Conservation (phyloP, 139 green algal genomes). For the Micractinium conductrix region DNA sequence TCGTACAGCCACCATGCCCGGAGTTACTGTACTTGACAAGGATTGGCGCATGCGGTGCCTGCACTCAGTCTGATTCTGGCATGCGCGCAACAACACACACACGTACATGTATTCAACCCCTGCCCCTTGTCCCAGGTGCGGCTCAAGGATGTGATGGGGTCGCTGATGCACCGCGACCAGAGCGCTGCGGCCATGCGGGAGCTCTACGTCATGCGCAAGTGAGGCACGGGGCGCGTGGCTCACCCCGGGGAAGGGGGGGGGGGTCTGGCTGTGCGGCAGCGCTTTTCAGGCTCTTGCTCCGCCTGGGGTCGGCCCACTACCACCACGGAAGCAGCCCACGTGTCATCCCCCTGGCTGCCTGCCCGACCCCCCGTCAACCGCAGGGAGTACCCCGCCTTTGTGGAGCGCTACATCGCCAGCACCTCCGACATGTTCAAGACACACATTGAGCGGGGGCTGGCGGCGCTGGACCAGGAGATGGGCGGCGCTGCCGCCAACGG, state of each 20-base stretch:
- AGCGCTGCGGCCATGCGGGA: conserved; percentile 36
- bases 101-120: too few species aligned
- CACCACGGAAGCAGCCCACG: too few species aligned
- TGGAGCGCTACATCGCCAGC: conserved; percentile 39
- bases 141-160: conserved; percentile 47
- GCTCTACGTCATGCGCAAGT: conserved; percentile 37
- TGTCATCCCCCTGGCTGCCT: too few species aligned
- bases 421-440: conserved; percentile 48
- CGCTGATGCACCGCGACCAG: conserved; percentile 44
- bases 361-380: too few species aligned
- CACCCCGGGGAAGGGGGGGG: not conserved
- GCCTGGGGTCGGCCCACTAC: not conserved
- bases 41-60: too few species aligned
- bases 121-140: too few species aligned
- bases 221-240: too few species aligned
- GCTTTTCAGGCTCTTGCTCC: not conserved
- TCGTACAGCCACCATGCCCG: too few species aligned
- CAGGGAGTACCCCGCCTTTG: conserved; percentile 36
- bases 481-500: not conserved
- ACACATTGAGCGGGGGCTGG: conserved; percentile 41
- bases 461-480: conserved; percentile 10
- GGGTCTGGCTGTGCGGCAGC: not conserved
- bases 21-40: too few species aligned
- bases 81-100: too few species aligned
- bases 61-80: too few species aligned